phyloP scores from a whole-genome alignment of 805 yeast genomes.

The Dipodascus albidus region DNA sequence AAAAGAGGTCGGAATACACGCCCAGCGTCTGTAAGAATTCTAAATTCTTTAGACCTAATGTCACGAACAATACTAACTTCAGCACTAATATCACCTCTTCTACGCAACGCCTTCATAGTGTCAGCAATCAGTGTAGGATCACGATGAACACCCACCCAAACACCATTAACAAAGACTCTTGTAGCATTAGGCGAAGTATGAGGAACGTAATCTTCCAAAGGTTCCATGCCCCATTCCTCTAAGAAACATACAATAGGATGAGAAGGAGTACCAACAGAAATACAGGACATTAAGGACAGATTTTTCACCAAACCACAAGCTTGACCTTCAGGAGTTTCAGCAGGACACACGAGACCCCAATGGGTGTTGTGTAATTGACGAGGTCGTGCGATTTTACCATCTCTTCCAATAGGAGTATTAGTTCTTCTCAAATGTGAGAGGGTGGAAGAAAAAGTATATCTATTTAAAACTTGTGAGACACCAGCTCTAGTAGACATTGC shows the following conservation, averaged over 20 bases:
- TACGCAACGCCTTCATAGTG: conserved; percentile 81
- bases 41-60: conserved; percentile 91
- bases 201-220: conserved; percentile 90
- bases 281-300: conserved; percentile 91
- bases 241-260: conserved; percentile 86
- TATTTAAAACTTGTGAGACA: conserved; percentile 95
- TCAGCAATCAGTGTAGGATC: conserved; percentile 89
- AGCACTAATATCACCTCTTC: conserved; percentile 90
- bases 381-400: conserved; percentile 97
- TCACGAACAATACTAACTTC: conserved; percentile 96
- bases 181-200: conserved; percentile 85
- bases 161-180: conserved; percentile 94
- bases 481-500: conserved; percentile 99
- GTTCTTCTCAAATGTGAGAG: conserved; percentile 97
- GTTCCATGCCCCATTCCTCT: conserved; percentile 99
- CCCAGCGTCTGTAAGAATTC: conserved; percentile 96
- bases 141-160: conserved; percentile 98
- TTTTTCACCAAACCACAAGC: conserved; percentile 99
- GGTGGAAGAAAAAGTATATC: conserved; percentile 98
- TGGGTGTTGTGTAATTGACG: conserved; percentile 98
- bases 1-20: conserved; percentile 95
- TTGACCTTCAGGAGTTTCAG: conserved; percentile 99
- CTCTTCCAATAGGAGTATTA: conserved; percentile 98
- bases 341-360: conserved; percentile 99
- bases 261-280: conserved; percentile 95